Base-by-base conservation (phyloP, 805 yeast genomes). In the Danielozyma ontarioensis region DNA sequence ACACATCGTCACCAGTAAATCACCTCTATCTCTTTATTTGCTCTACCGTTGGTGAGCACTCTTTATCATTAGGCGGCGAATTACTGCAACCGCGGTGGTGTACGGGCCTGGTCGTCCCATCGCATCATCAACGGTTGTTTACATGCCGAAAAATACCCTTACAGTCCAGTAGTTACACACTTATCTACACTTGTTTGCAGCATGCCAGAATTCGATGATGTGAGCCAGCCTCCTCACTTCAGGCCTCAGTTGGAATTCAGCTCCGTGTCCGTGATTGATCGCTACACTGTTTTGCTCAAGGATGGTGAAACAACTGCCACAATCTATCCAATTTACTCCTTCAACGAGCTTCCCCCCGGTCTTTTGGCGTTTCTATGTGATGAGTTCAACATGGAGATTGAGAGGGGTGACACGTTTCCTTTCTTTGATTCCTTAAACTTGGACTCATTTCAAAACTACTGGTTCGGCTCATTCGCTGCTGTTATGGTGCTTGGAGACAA, bases 261-360 rank as follows among this genome's bases (percentile, higher is more conserved):
- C 28, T 52, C 64, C 1, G 56, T 50, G 25, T 48, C 60, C 15
- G 53, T 47, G 13, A 69, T 78, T 21, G 78, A 73, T 32, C 76
- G 93, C 5, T 78, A 80, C 46, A 85, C 95, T 1, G 85, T 87
- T 2, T 61, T 87, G 10, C 65, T 88, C 17, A 82, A 84, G 50
- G 96, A 89, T 56, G 87, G 90, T 13, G 93, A 85, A 44, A 88
- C 97, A 2, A 78, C 89, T 1, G 97, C 97, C 2, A 89, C 97
- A 3, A 80, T 93, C 38, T 87, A 86, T 51, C 97, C 98, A 3
- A 74, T 90, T 11, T 71, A 77, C 37, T 72, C 76, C 18, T 68
- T 79, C 1, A 70, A 70, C 17, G 78, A 79, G 36, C 63, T 90
- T 10, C 97, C 97, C 0, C 74, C 76, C 2, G 90, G 87, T 0